phyloP scores from a whole-genome alignment of 345 rosid genomes.

The Linum tenue region DNA sequence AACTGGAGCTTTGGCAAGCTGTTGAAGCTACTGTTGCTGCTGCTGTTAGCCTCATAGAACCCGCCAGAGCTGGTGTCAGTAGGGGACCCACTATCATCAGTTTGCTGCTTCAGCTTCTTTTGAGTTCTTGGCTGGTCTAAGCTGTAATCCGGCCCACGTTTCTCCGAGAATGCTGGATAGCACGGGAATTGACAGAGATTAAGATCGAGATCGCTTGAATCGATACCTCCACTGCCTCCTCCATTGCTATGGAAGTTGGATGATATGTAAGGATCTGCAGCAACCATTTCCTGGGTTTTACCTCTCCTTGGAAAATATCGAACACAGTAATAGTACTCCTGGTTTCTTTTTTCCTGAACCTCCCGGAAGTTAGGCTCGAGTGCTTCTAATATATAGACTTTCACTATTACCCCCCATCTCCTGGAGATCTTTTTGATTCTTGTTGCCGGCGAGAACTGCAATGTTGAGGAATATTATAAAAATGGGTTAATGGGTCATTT shows the following conservation, averaged over 20 bases:
- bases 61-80: conserved; percentile 1
- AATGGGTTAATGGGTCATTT: not conserved
- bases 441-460: not conserved
- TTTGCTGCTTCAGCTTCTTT: conserved; percentile 22
- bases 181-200: conserved; percentile 8
- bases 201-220: conserved; percentile 14
- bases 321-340: conserved; percentile 1
- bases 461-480: too few species aligned
- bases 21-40: conserved; percentile 14
- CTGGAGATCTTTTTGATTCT: not conserved
- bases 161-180: not conserved
- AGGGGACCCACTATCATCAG: conserved; percentile 3
- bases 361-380: too few species aligned
- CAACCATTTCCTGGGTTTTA: conserved; percentile 7
- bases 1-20: conserved; percentile 25
- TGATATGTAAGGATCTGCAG: conserved; percentile 9
- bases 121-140: conserved; percentile 11
- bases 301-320: conserved; percentile 8
- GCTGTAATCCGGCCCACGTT: not conserved
- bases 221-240: not conserved
- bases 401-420: too few species aligned
- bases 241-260: conserved; percentile 10
- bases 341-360: not conserved
- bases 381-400: too few species aligned
- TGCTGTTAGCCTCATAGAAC: not conserved